These are phyloP conservation scores for Xylariaceae sp. DNA, from an alignment of 2,329 filamentous ascomycete genomes.

Conservation along the genomic window DNA sequence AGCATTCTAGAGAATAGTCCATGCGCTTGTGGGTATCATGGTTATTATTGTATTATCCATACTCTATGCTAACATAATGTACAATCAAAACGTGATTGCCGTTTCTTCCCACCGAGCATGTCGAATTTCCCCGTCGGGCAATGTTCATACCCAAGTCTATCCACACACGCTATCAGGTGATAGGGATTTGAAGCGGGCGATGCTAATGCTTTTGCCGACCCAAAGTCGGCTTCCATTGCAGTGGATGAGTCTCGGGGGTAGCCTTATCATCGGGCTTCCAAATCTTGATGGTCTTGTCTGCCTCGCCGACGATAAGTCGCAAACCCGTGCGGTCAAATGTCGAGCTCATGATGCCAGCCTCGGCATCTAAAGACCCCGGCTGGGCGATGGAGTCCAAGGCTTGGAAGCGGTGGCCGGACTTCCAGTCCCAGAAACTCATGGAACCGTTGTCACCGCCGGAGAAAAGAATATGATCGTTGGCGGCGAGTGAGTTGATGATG, in stretches of 20 bases:
- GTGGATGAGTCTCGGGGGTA: constrained; percentile 83
- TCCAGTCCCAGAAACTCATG: constrained; percentile 99
- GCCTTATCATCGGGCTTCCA: constrained; percentile 94
- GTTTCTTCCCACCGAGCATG: too few species aligned
- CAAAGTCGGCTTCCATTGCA: constrained; percentile 86
- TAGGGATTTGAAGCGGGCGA: too few species aligned
- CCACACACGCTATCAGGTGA: too few species aligned
- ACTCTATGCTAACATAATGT: too few species aligned
- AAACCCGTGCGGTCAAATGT: constrained; percentile 88
- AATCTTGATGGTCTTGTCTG: constrained; percentile 97
- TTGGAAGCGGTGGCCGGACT: constrained; percentile 90
- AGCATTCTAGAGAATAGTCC: constrained; percentile 25
- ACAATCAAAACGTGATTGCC: too few species aligned
- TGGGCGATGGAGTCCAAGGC: constrained; percentile 86
- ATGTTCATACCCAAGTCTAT: too few species aligned
- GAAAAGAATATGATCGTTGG: constrained; percentile 93
- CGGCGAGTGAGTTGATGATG: constrained; percentile 90
- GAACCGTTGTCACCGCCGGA: constrained; percentile 94
- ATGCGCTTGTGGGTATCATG: not conserved
- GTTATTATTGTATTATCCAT: not conserved
- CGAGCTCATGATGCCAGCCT: constrained; percentile 90
- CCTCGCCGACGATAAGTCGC: constrained; percentile 88
- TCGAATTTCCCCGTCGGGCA: too few species aligned
- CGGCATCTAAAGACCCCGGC: constrained; percentile 88
- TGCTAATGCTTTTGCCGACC: constrained; percentile 69